Evolutionary conservation across 2,329 filamentous ascomycete species (phyloP).

Genomic region (Thyridium curvatum): DNA sequence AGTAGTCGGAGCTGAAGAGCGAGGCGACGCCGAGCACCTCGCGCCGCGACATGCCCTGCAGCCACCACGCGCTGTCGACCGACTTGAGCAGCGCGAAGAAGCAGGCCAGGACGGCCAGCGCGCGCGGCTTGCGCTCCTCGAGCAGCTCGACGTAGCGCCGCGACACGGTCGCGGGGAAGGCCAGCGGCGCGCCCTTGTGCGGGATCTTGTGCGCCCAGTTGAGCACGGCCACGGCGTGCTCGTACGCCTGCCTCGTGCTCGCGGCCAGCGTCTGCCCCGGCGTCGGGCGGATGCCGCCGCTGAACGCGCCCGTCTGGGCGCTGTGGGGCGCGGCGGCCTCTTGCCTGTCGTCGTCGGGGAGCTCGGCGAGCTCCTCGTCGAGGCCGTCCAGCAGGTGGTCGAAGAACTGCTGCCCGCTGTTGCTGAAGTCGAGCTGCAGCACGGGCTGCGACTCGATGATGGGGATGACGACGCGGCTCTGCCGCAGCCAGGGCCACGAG

Average conservation of each 20-base stretch:
- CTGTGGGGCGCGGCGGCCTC: neutral
- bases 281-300: constrained; percentile 17
- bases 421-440: constrained; percentile 52
- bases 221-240: constrained; percentile 58
- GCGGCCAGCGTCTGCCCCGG: constrained; percentile 13
- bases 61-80: constrained; percentile 62
- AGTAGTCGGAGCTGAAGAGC: constrained; percentile 50
- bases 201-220: constrained; percentile 61
- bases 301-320: constrained; percentile 19
- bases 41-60: constrained; percentile 58
- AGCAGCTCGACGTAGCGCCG: constrained; percentile 56
- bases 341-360: constrained; percentile 13
- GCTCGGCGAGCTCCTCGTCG: constrained; percentile 44
- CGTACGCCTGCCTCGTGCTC: constrained; percentile 48
- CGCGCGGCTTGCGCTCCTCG: constrained; percentile 51
- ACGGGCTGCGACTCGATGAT: constrained; percentile 60
- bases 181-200: constrained; percentile 50
- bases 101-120: constrained; percentile 57
- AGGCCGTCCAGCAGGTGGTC: constrained; percentile 52
- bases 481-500: constrained; percentile 58
- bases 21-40: constrained; percentile 59
- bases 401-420: constrained; percentile 50
- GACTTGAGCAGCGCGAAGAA: constrained; percentile 61
- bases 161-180: constrained; percentile 59
- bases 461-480: constrained; percentile 48